Evolutionary conservation across 2,329 filamentous ascomycete genomes (phyloP).

Genomic region (Xylariomycetidae sp.): DNA sequence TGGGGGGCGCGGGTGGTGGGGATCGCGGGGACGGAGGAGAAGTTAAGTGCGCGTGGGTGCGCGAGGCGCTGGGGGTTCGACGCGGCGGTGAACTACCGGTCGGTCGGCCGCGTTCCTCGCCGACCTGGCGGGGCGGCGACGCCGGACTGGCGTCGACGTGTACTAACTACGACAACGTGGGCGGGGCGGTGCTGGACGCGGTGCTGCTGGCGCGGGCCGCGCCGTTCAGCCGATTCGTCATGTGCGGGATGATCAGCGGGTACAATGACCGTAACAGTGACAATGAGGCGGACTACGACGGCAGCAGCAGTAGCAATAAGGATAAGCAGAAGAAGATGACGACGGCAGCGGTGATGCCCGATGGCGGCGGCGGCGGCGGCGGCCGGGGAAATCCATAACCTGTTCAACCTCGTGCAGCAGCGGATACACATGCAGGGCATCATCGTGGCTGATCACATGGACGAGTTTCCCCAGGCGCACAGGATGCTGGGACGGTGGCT

Average conservation of each 20-base stretch:
- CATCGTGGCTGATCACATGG: conserved; percentile 63
- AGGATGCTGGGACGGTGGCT: conserved; percentile 61
- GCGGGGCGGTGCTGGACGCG: conserved; percentile 66
- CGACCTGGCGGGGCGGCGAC: conserved; percentile 49
- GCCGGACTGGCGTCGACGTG: conserved; percentile 48
- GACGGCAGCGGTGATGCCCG: too few relatives aligned
- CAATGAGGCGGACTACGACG: too few relatives aligned
- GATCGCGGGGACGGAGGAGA: conserved; percentile 59
- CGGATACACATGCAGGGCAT: conserved; percentile 61
- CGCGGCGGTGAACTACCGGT: conserved; percentile 54
- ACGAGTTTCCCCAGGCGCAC: conserved; percentile 51
- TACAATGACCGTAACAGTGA: too few relatives aligned
- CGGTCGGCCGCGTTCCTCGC: conserved; percentile 41
- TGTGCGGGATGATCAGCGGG: conserved; percentile 64
- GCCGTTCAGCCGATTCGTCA: conserved; percentile 58
- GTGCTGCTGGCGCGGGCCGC: conserved; percentile 59
- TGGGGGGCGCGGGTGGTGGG: conserved; percentile 59
- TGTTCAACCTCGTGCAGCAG: conserved; percentile 26
- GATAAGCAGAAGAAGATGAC: too few relatives aligned
- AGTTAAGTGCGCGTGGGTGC: conserved; percentile 56
- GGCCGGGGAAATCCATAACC: conserved; percentile 35
- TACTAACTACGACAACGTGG: conserved; percentile 64
- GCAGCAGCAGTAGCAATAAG: too few relatives aligned
- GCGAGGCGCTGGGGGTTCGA: conserved; percentile 51
- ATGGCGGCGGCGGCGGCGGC: conserved; percentile 47